Base-by-base conservation (phyloP, 306 rosid genomes). In the Chamaecrista fasciculata region DNA sequence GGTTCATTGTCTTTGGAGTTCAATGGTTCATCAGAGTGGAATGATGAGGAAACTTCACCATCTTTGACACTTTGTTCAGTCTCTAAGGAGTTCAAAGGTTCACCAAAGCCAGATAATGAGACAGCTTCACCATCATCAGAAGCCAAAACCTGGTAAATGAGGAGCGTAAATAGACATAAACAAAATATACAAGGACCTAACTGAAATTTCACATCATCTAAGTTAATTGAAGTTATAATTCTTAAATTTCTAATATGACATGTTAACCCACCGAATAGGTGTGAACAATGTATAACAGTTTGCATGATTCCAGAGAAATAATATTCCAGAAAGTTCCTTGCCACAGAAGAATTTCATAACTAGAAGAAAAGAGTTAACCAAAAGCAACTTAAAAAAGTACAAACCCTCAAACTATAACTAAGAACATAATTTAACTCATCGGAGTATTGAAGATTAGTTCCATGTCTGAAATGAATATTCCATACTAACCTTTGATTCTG, bases 101-200 rank as follows among this genome's bases (percentile, higher is more conserved):
- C 86, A 53, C 84, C 86, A 21, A 84, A 84, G 75, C 81, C 86
- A 57, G 86, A 80, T 63, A 86, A 70, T 76, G 82, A 79, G 40
- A 83, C 86, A 79, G 76, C 91, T 67, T 84, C 84, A 68, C 79
- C 89, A 47, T 84, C 83, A 43, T 84, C 86, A 61, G 81, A 79
- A 42, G 86, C 91, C 43, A 84, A 81, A 72, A 81, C 86, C 91
- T 86, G 74, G 56, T 7, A 9, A 7, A 60, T 12, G 34, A 28
- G 1, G 39, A 28, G 15, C 64, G 8, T n/a, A n/a, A n/a, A n/a
- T n/a, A 10, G 0, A 26, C 28, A 25, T 8, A 23, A 8, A 21
- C 6, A 11, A 55, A 55, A 11, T 55, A 2, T 3, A 9, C 11
- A 0, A 14, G 12, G 12, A 44, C 3, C 7, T 15, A 44, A 20